Evolutionary conservation across 2,329 filamentous ascomycete genomes (phyloP).

Genomic region (Diplodia mutila): DNA sequence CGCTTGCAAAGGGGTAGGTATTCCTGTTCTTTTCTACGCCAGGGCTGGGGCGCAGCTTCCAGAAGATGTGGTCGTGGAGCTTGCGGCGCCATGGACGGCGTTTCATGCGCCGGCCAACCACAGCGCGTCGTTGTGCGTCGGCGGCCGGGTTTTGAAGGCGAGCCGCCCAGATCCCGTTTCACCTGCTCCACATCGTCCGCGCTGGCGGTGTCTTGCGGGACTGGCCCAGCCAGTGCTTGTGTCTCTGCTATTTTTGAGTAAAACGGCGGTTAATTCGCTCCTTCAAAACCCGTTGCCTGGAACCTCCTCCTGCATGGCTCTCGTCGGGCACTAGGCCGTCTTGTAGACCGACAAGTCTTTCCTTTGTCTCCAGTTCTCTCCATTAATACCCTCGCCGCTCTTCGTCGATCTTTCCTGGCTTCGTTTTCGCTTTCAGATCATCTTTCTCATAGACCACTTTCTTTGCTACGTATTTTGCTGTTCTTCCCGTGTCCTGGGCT

Average conservation of each 20-base stretch:
- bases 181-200: constrained; percentile 10
- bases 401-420: constrained; percentile 23
- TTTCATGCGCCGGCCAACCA: constrained; percentile 17
- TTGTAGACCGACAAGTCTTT: constrained; percentile 27
- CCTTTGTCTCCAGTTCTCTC: constrained; percentile 33
- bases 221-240: constrained; percentile 40
- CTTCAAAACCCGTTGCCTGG: constrained; percentile 41
- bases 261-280: constrained; percentile 45
- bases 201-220: constrained; percentile 23
- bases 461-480: constrained; percentile 28
- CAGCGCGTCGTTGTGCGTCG: background rate
- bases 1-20: too few species aligned
- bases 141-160: constrained; percentile 8
- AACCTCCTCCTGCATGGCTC: constrained; percentile 30
- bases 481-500: constrained; percentile 28
- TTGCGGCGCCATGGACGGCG: constrained; percentile 1
- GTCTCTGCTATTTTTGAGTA: constrained; percentile 36
- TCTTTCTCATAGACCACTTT: constrained; percentile 30
- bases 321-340: constrained; percentile 13
- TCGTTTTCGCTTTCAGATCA: constrained; percentile 40
- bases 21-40: constrained; percentile 11
- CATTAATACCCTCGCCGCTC: constrained; percentile 30
- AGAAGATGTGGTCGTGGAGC: constrained; percentile 14
- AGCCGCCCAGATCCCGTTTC: constrained; percentile 23
- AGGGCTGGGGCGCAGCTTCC: background rate